Evolutionary conservation across 78 protist genomes (phyloP).

Genomic region (slime mould (Dictyostelium discoideum)): dicty_2.7 NC_007090.3:3843001-3843500

Average conservation of each 20-base stretch:
- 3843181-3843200: background rate
- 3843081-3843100: background rate
- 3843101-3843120: background rate
- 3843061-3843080: background rate
- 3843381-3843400: background rate
- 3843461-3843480: background rate
- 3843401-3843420: background rate
- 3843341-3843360: background rate
- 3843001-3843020: slow-evolving; percentile 16
- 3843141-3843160: background rate
- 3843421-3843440: background rate
- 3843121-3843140: background rate
- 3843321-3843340: background rate
- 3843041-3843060: slow-evolving; percentile 8
- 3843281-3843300: background rate
- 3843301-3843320: slow-evolving; percentile 16
- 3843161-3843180: background rate
- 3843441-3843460: background rate
- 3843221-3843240: background rate
- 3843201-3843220: background rate
- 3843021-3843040: slow-evolving; percentile 9
- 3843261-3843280: background rate
- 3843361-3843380: slow-evolving; percentile 1
- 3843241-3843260: background rate
- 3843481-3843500: background rate